These are phyloP conservation scores for Cicer cuneatum DNA, from an alignment of 306 rosid genomes.

Conservation along the genomic window DNA sequence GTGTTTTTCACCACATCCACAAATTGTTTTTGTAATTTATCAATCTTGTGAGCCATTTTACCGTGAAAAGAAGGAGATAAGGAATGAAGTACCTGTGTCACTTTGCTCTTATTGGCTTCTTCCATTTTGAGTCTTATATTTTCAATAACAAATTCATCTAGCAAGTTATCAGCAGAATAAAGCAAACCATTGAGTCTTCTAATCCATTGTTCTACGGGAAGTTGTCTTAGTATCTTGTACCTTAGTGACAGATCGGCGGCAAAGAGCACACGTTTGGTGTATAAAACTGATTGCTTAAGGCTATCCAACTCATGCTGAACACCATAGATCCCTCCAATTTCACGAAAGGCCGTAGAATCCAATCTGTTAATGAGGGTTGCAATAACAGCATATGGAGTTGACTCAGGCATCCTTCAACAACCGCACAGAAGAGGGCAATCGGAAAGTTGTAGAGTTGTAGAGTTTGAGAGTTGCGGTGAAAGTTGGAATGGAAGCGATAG, in stretches of 20 bases:
- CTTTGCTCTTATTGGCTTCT: no score
- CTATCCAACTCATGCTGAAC: neutral
- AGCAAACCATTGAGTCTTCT: neutral
- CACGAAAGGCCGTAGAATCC: neutral
- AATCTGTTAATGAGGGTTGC: neutral
- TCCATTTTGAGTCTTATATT: neutral
- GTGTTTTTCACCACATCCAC: neutral
- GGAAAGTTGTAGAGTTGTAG: no score
- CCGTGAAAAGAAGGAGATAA: neutral
- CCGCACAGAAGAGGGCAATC: no score
- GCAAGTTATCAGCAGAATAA: neutral
- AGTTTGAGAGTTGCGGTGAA: no score
- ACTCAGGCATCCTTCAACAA: no score
- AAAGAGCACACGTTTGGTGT: no score
- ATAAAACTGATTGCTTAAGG: no score
- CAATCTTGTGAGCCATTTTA: neutral
- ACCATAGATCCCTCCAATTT: constrained; percentile 24
- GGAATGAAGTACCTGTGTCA: neutral
- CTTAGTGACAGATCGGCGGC: no score
- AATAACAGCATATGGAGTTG: no score
- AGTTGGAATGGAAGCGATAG: no score
- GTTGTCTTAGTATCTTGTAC: no score
- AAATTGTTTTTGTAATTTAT: neutral
- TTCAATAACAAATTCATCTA: neutral
- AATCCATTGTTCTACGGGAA: neutral